Evolutionary conservation across 169 alveolate genomes (phyloP).

Genomic region (Perkinsus olseni): DNA sequence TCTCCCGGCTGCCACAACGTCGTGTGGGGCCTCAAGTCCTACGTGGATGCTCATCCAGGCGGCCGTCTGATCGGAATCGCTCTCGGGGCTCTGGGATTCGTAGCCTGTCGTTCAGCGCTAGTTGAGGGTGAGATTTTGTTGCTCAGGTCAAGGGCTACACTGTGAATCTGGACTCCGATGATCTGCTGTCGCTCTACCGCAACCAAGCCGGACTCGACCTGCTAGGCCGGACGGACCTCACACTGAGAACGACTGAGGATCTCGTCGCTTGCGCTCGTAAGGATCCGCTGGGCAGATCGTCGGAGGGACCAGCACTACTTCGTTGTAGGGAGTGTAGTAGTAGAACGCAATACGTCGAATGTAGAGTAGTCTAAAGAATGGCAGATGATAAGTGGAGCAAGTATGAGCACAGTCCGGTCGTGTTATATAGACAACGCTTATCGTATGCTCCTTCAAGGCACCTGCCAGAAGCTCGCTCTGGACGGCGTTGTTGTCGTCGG

Average conservation of each 20-base stretch:
- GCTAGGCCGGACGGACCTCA: constrained; percentile 47
- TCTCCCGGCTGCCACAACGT: constrained; percentile 93
- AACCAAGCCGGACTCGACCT: constrained; percentile 93
- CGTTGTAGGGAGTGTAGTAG: too few species aligned
- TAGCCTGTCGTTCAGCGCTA: constrained; percentile 70
- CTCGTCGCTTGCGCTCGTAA: not conserved
- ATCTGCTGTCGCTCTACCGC: constrained; percentile 69
- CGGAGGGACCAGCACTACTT: too few species aligned
- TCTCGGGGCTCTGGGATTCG: constrained; percentile 75
- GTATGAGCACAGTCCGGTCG: too few species aligned
- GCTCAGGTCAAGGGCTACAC: not conserved
- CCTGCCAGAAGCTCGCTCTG: constrained; percentile 38
- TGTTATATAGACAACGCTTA: too few species aligned
- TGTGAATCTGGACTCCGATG: constrained; percentile 13
- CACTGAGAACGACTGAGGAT: not conserved
- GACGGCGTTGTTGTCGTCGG: constrained; percentile 75
- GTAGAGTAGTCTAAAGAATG: too few species aligned
- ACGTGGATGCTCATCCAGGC: constrained; percentile 44
- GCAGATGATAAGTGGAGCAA: too few species aligned
- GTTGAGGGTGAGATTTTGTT: constrained; percentile 42
- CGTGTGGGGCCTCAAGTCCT: constrained; percentile 83
- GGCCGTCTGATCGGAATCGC: constrained; percentile 69
- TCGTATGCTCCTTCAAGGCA: constrained; percentile 40
- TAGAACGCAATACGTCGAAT: too few species aligned
- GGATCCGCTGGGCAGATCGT: too few species aligned